These are phyloP conservation scores for Cicer arietinum DNA, from an alignment of 306 rosid species.

Conservation along the genomic window DNA sequence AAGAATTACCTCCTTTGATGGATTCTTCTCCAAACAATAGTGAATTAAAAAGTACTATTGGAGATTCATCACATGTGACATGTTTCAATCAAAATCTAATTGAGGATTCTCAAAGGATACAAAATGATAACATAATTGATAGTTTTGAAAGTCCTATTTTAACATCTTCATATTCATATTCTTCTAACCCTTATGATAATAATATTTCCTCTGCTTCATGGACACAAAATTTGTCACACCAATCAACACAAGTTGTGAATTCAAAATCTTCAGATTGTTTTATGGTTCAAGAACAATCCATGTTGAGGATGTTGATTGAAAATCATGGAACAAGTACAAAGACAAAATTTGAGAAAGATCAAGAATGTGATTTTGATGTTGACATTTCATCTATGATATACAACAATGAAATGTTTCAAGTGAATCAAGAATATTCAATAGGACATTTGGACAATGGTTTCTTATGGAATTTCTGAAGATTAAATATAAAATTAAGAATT, in stretches of 20 bases:
- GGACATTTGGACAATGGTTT: slow-evolving; percentile 54
- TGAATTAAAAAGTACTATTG: slow-evolving; percentile 46
- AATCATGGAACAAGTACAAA: slow-evolving; percentile 43
- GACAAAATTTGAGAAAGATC: slow-evolving; percentile 31
- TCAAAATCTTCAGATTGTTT: slow-evolving; percentile 41
- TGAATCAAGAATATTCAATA: slow-evolving; percentile 51
- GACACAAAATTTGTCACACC: slow-evolving; percentile 19
- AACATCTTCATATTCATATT: slow-evolving; percentile 38
- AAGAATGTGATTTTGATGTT: slow-evolving; percentile 48
- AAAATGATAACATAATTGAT: slow-evolving; percentile 40
- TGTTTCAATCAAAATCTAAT: slow-evolving; percentile 63
- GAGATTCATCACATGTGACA: slow-evolving; percentile 65
- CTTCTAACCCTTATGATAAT: slow-evolving; percentile 38
- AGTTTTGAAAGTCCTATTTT: slow-evolving; percentile 32
- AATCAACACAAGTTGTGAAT: slow-evolving; percentile 38
- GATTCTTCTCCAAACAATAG: slow-evolving; percentile 62
- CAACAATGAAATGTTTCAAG: slow-evolving; percentile 53
- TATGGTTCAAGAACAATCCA: slow-evolving; percentile 50
- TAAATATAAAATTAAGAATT: no score
- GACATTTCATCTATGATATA: slow-evolving; percentile 51
- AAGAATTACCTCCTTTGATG: slow-evolving; percentile 67
- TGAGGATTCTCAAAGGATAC: slow-evolving; percentile 47
- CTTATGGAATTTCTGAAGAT: slow-evolving; percentile 62
- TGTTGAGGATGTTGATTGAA: slow-evolving; percentile 55
- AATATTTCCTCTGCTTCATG: slow-evolving; percentile 47